Base-by-base conservation (phyloP, 208 protist species). In the Trypanosoma caninum region DNA sequence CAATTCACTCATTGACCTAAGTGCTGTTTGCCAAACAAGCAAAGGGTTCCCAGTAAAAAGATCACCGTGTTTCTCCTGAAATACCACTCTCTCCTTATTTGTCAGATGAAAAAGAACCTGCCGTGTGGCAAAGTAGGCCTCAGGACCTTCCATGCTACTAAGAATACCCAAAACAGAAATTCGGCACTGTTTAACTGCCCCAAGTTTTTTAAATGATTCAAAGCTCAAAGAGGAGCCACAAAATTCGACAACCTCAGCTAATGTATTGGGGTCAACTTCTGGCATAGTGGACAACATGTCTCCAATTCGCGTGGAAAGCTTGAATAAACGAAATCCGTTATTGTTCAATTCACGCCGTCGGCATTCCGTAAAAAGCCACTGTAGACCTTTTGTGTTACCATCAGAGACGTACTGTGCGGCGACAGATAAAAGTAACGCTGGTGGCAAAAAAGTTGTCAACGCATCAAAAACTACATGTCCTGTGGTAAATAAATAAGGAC, bases 31-130 rank as follows among this genome's bases (percentile, higher is more conserved):
- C 82, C 86, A 93, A 22, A 72, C 77, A 9, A 74, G 42, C 11
- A 53, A 16, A 14, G 60, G 2, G n/a, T 80, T 53, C 14, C 76
- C 80, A 22, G 66, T 78, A 45, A 93, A 61, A 13, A 87, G 28
- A 70, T 94, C 87, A 6, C 87, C 87, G 34, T 74, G 44, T 14
- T 52, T 23, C 34, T 84, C 67, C 55, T 94, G 84, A 57, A 82
- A 48, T 2, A 31, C 22, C 6, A 76, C 71, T 2, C 50, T 37
- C 42, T 48, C 56, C 48, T 41, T 60, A 0, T 46, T 8, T 10
- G 47, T 40, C 2, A 58, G 58, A 35, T 84, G 71, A 42, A 77
- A 78, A 48, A 89, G 64, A 54, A 85, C 31, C 16, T 63, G 33
- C 35, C 76, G 69, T 38, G 69, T 37, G 11, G 76, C 80, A 57